Conservation (phyloP, 202 grass and related monocot genomes). For the Digitaria exilis region DNA sequence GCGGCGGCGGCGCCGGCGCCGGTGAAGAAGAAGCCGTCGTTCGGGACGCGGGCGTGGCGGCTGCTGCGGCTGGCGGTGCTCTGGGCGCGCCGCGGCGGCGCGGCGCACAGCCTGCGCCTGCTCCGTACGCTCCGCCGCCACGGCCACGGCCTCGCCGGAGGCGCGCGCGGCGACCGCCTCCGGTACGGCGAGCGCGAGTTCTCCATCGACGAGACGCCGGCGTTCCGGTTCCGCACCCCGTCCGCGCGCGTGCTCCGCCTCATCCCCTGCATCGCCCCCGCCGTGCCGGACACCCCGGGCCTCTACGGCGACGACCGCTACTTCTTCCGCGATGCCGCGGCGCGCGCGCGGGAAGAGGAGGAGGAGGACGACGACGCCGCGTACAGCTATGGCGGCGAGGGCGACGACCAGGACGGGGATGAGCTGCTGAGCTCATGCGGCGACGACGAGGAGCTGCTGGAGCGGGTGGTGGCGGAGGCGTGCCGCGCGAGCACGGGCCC, state of each 20-base stretch:
- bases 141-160: background rate
- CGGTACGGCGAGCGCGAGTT: constrained; percentile 68
- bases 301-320: constrained; percentile 47
- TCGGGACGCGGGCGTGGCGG: constrained; percentile 59
- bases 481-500: constrained; percentile 20
- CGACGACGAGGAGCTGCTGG: constrained; percentile 46
- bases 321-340: constrained; percentile 36
- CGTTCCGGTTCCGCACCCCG: constrained; percentile 73
- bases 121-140: constrained; percentile 56
- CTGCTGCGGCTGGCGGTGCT: constrained; percentile 63
- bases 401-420: background rate
- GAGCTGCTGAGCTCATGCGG: background rate
- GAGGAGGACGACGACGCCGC: background rate
- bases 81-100: constrained; percentile 61
- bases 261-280: constrained; percentile 72
- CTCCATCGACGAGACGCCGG: constrained; percentile 88
- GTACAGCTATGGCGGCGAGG: background rate
- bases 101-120: constrained; percentile 51
- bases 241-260: constrained; percentile 61
- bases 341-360: background rate
- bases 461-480: constrained; percentile 36
- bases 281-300: constrained; percentile 39
- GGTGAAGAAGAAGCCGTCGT: constrained; percentile 29
- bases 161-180: constrained; percentile 25
- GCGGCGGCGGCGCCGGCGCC: background rate